phyloP scores from a whole-genome alignment of 805 yeast genomes.

The Candida cerambycidarum region DNA sequence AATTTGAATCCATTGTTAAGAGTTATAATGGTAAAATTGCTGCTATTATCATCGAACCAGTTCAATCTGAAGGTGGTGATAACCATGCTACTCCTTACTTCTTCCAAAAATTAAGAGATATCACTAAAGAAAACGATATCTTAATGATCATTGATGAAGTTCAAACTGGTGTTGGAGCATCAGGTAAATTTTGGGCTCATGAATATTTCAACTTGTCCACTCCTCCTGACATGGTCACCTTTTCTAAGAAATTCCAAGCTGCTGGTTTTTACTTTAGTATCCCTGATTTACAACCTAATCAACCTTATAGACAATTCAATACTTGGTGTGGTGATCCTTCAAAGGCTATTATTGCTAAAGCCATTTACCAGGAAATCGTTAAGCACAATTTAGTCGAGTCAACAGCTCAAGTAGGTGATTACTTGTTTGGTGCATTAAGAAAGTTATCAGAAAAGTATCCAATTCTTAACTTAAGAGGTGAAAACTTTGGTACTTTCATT shows the following conservation, averaged over 20 bases:
- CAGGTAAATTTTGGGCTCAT: constrained; percentile 73
- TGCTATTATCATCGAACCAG: constrained; percentile 57
- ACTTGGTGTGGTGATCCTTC: constrained; percentile 82
- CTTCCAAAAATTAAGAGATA: constrained; percentile 61
- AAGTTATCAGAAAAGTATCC: constrained; percentile 42
- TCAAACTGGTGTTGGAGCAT: constrained; percentile 74
- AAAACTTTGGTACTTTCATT: constrained; percentile 61
- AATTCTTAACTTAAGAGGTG: constrained; percentile 57
- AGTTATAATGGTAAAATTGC: constrained; percentile 47
- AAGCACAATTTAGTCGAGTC: constrained; percentile 49
- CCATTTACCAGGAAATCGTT: constrained; percentile 55
- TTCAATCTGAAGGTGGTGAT: constrained; percentile 77
- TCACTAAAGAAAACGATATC: constrained; percentile 56
- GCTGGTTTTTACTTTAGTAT: constrained; percentile 70
- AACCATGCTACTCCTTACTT: constrained; percentile 64
- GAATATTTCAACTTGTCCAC: constrained; percentile 63
- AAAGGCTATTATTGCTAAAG: constrained; percentile 60
- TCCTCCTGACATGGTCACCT: constrained; percentile 69
- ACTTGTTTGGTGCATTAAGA: constrained; percentile 47
- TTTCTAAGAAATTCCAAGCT: constrained; percentile 70
- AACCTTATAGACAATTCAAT: constrained; percentile 69
- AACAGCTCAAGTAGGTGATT: constrained; percentile 54
- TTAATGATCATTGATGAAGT: constrained; percentile 70
- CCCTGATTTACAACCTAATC: constrained; percentile 56
- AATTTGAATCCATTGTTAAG: constrained; percentile 40